A percentile compares a stretch with the other conserved stretches of the same genome.
These are phyloP conservation scores for Rubia tinctorum DNA, from an alignment of 305 asterid species.

Conservation along the genomic window DNA sequence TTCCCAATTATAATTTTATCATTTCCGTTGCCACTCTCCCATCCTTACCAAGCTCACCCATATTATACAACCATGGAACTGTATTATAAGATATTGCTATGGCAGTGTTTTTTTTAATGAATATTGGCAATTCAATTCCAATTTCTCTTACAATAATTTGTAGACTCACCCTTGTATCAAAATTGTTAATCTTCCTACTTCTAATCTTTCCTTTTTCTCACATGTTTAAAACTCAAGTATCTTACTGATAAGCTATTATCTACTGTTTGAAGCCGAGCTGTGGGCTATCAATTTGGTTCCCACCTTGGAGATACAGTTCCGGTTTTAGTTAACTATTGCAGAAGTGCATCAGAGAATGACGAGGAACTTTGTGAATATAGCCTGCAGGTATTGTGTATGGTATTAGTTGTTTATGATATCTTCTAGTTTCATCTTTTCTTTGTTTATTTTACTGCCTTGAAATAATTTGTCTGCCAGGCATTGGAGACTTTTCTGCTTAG, in stretches of 20 bases:
- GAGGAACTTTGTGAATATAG: slow-evolving; percentile 99
- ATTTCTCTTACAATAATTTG: neutral
- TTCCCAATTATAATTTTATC: no score
- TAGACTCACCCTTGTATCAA: no score
- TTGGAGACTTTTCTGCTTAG: slow-evolving; percentile 91
- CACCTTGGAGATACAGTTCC: slow-evolving; percentile 98
- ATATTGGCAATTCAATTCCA: neutral
- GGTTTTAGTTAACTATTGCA: slow-evolving; percentile 72
- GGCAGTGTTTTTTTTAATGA: neutral
- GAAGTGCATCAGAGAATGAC: slow-evolving; percentile 96
- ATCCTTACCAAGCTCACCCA: no score
- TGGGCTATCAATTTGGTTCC: slow-evolving; percentile 99
- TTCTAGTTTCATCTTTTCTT: slow-evolving; percentile 6
- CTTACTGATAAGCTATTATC: neutral
- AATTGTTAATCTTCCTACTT: neutral
- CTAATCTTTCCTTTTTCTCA: neutral
- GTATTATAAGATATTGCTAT: no score
- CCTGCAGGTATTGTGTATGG: slow-evolving; percentile 66
- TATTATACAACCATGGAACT: no score
- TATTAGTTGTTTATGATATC: neutral
- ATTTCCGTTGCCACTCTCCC: no score
- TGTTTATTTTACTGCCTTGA: neutral
- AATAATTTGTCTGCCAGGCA: slow-evolving; percentile 51
- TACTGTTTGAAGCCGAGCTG: slow-evolving; percentile 68
- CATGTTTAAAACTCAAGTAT: neutral